Percentiles rank a stretch among this genome's conserved stretches.
Conservation (phyloP, 495 filamentous ascomycete species). For the Evernia prunastri region DNA sequence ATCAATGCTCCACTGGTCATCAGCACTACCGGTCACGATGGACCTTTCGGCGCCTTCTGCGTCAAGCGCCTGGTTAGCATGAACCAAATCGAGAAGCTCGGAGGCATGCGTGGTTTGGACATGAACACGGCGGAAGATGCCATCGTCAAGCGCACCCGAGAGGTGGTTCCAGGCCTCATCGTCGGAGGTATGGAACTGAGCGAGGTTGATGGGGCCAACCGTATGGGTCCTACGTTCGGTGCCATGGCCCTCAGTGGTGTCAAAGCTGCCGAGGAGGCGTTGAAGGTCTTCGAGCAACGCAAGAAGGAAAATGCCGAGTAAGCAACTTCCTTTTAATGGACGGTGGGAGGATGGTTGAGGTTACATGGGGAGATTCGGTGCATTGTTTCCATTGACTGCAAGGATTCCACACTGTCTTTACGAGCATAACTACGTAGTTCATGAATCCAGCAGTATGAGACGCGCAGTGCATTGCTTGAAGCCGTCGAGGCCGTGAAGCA, state of each 20-base stretch:
- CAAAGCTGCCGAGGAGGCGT: constrained; percentile 79
- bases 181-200: constrained; percentile 92
- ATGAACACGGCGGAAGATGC: constrained; percentile 87
- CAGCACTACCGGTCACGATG: constrained; percentile 84
- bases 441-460: not conserved
- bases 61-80: constrained; percentile 81
- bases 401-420: not conserved
- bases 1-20: constrained; percentile 84
- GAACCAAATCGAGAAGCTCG: constrained; percentile 71
- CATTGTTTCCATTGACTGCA: not conserved
- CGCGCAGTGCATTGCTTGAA: not conserved
- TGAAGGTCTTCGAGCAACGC: constrained; percentile 68
- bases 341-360: not conserved
- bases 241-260: constrained; percentile 81
- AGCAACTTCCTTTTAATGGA: not conserved
- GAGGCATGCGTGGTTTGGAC: constrained; percentile 85
- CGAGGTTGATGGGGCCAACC: constrained; percentile 83
- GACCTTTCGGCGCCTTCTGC: constrained; percentile 82
- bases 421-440: not conserved
- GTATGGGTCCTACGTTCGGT: constrained; percentile 75
- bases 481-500: not conserved
- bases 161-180: constrained; percentile 78
- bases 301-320: constrained; percentile 47
- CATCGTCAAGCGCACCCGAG: constrained; percentile 82
- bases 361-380: not conserved